Evolutionary conservation across 1,284 basidiomycete species (phyloP).

Genomic region (Schizophyllum amplum): DNA sequence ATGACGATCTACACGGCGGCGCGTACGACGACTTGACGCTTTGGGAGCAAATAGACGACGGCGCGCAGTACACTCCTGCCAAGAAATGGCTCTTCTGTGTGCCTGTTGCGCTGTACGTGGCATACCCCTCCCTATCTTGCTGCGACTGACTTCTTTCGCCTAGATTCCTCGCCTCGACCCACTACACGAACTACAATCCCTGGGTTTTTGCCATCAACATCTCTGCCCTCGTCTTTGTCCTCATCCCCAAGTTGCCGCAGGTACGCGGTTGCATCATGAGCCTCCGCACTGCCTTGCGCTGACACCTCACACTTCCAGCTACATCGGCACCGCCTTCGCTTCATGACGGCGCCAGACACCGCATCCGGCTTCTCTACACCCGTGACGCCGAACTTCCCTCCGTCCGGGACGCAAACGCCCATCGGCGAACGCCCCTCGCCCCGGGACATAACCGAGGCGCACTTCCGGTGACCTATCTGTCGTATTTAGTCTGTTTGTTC

Average conservation of each 20-base stretch:
- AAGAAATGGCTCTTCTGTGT: conserved; percentile 97
- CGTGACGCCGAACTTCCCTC: conserved; percentile 44
- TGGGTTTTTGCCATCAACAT: conserved; percentile 92
- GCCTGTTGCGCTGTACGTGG: conserved; percentile 84
- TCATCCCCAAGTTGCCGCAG: conserved; percentile 95
- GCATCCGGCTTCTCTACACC: conserved; percentile 61
- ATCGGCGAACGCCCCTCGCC: conserved; percentile 15
- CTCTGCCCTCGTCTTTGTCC: conserved; percentile 72
- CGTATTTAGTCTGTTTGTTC: not conserved
- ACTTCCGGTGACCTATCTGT: conserved; percentile 19
- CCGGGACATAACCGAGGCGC: conserved; percentile 15
- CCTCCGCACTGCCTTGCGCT: conserved; percentile 2
- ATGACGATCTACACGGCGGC: conserved; percentile 79
- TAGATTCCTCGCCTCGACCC: conserved; percentile 95
- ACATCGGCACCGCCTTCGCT: conserved; percentile 72
- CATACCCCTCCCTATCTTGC: conserved; percentile 3
- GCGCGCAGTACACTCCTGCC: conserved; percentile 96
- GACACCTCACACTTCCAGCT: conserved; percentile 36
- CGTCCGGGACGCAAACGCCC: conserved; percentile 8
- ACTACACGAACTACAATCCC: conserved; percentile 95
- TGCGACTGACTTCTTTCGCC: conserved; percentile 6
- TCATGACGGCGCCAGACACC: conserved; percentile 43
- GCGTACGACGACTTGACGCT: conserved; percentile 96
- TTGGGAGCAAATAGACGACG: conserved; percentile 99
- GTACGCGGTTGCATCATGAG: conserved; percentile 28